These are phyloP conservation scores for Talaromyces nanjingensis DNA, from an alignment of 495 filamentous ascomycete species.

Conservation along the genomic window DNA sequence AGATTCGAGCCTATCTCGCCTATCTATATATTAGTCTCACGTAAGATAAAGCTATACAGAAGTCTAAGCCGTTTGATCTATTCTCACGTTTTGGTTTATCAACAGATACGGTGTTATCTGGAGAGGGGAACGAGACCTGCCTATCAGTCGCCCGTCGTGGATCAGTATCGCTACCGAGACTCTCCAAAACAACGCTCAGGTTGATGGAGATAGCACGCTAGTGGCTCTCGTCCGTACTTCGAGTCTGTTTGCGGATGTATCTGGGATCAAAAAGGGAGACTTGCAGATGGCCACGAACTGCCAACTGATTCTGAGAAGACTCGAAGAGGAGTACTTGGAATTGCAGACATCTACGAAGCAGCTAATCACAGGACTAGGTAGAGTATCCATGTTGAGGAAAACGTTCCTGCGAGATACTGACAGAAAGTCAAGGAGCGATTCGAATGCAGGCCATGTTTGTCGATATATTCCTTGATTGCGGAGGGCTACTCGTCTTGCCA, in stretches of 20 bases:
- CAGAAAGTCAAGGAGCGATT: neutral
- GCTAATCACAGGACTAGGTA: constrained; percentile 4
- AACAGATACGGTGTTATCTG: constrained; percentile 5
- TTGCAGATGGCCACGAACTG: neutral
- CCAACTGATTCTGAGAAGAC: constrained; percentile 1
- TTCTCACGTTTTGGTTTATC: neutral
- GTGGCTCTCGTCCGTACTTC: constrained; percentile 6
- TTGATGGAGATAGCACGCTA: constrained; percentile 5
- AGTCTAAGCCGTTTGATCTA: neutral
- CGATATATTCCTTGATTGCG: constrained; percentile 8
- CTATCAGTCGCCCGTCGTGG: constrained; percentile 1
- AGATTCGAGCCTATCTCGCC: constrained; percentile 10
- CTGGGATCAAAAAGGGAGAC: neutral
- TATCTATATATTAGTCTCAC: constrained; percentile 6
- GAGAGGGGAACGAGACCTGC: constrained; percentile 6
- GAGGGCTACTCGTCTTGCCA: constrained; percentile 3
- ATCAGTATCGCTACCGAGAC: neutral
- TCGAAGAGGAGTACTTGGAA: constrained; percentile 2
- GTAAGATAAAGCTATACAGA: neutral
- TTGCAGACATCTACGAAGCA: neutral
- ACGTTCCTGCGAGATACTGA: neutral
- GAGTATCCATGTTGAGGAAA: too few relatives aligned
- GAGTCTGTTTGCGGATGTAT: constrained; percentile 7
- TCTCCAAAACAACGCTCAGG: constrained; percentile 3
- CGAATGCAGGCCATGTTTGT: constrained; percentile 9